Evolutionary conservation across 306 rosid species (phyloP).

Genomic region (Prunus dulcis): DNA sequence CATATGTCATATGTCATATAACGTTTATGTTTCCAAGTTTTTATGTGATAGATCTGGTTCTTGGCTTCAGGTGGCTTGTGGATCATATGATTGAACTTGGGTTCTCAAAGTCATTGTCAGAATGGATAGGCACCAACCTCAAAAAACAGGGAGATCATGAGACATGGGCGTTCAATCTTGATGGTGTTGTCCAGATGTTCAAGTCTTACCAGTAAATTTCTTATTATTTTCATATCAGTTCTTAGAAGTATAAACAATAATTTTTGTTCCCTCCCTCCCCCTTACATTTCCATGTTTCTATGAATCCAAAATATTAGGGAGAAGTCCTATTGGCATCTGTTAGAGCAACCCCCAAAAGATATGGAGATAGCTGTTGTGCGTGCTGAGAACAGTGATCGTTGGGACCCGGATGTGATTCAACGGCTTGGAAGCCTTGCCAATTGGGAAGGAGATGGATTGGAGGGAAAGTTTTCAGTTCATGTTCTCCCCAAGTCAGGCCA

Average conservation of each 20-base stretch:
- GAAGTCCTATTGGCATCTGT: conserved; percentile 67
- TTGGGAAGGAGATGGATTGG: conserved; percentile 35
- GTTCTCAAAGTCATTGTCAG: conserved; percentile 75
- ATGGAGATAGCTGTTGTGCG: conserved; percentile 65
- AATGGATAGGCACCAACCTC: conserved; percentile 91
- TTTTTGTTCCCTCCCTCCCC: neutral
- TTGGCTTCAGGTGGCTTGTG: conserved; percentile 86
- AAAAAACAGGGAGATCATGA: conserved; percentile 74
- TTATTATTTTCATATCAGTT: neutral
- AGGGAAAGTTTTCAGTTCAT: conserved; percentile 52
- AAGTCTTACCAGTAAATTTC: conserved; percentile 66
- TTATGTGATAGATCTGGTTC: conserved; percentile 7
- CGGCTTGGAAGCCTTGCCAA: conserved; percentile 49
- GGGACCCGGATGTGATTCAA: conserved; percentile 58
- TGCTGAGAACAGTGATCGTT: conserved; percentile 84
- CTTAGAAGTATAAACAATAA: neutral
- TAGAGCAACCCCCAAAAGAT: conserved; percentile 78
- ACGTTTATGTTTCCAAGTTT: neutral
- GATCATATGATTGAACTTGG: conserved; percentile 80
- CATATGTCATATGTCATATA: too few species aligned
- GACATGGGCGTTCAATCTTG: conserved; percentile 82
- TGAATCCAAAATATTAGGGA: conserved; percentile 41
- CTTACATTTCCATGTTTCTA: neutral
- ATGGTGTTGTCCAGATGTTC: conserved; percentile 81
- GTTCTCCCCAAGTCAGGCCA: conserved; percentile 89